Evolutionary conservation across 2,329 filamentous ascomycete genomes (phyloP).

Genomic region (Fusarium bulbicola): DNA sequence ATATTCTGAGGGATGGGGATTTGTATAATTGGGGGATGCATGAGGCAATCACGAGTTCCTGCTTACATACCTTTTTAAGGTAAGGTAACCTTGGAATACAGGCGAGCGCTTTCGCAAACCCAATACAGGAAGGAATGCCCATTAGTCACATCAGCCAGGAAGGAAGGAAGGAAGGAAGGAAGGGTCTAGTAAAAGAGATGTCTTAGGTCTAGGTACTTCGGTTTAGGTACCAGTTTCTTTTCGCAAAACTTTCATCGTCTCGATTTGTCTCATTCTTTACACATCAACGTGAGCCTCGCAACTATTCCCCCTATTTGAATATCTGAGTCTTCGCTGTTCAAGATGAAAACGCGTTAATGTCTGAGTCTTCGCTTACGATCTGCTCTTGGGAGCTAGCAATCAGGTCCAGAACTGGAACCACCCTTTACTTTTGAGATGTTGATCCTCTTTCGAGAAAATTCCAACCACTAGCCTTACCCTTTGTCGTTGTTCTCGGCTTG

Average conservation of each 20-base stretch:
- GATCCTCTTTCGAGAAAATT: neutral
- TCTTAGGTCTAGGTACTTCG: neutral
- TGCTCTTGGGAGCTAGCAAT: neutral
- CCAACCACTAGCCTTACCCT: neutral
- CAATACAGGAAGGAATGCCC: neutral
- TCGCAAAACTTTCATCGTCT: neutral
- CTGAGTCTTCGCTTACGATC: neutral
- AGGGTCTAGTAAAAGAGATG: neutral
- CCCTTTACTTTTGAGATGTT: neutral
- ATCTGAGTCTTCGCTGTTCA: neutral
- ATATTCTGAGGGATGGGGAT: neutral
- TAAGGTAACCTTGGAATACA: neutral
- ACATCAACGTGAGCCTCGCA: conserved; percentile 20
- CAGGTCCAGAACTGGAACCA: neutral
- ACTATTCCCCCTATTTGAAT: conserved; percentile 3
- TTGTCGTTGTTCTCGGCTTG: neutral
- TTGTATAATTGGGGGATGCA: neutral
- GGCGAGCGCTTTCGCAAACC: neutral
- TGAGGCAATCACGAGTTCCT: neutral
- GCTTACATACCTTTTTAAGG: neutral
- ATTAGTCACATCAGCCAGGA: neutral
- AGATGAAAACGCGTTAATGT: neutral
- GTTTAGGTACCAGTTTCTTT: neutral
- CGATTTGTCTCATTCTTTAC: conserved; percentile 16
- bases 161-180: neutral